These are phyloP conservation scores for Berberis thunbergii DNA, from an alignment of 164 flowering plant genomes.

Conservation along the genomic window DNA sequence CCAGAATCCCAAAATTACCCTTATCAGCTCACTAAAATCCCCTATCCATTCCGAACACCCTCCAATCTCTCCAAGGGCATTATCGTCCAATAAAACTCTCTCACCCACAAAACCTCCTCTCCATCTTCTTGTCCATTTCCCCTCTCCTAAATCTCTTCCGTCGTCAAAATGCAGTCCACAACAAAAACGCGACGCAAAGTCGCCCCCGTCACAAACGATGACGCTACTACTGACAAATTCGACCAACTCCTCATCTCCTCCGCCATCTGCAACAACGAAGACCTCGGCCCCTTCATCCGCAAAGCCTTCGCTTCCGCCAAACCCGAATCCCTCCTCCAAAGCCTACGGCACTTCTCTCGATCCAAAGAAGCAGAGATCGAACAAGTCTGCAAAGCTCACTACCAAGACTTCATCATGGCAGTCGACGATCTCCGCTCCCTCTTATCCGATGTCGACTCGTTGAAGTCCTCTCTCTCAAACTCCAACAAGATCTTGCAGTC, in stretches of 20 bases:
- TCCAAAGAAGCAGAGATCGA: constrained; percentile 93
- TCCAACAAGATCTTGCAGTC: constrained; percentile 67
- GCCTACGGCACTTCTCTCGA: constrained; percentile 63
- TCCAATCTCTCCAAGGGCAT: too few species aligned
- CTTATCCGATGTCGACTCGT: constrained; percentile 86
- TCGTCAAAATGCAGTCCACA: constrained; percentile 4
- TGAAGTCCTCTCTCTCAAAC: constrained; percentile 65
- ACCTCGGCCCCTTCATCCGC: constrained; percentile 74
- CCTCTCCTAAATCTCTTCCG: constrained; percentile 14
- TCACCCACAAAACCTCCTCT: not conserved
- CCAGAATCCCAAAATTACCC: too few species aligned
- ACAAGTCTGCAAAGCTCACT: constrained; percentile 84
- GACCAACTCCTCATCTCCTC: constrained; percentile 76
- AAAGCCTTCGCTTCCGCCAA: constrained; percentile 75
- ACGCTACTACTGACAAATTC: constrained; percentile 42
- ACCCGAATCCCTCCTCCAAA: constrained; percentile 73
- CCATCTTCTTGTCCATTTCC: constrained; percentile 6
- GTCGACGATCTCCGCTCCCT: constrained; percentile 94
- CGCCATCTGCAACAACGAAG: constrained; percentile 89
- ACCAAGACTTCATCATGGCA: constrained; percentile 90
- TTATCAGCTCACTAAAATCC: too few species aligned
- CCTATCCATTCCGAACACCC: too few species aligned
- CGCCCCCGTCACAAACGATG: not conserved
- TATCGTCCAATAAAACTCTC: too few species aligned
- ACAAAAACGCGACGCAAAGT: constrained; percentile 6